phyloP scores from a whole-genome alignment of 257 asterid genomes.

The Rubia yunnanensis region DNA sequence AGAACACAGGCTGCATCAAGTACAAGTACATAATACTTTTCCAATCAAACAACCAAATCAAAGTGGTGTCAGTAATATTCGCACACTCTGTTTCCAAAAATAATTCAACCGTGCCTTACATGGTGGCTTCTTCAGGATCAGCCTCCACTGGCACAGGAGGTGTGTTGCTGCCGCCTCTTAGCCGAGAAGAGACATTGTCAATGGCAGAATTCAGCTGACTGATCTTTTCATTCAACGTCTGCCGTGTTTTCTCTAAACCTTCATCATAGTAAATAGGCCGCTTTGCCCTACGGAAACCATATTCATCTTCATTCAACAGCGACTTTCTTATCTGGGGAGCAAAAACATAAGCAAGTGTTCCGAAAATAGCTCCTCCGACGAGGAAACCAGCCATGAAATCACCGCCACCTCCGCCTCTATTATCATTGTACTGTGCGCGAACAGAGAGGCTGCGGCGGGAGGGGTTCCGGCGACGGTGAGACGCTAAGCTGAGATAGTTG shows the following conservation, averaged over 20 bases:
- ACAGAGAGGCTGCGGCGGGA: conserved; percentile 31
- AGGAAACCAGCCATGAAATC: conserved; percentile 86
- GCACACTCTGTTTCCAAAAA: neutral
- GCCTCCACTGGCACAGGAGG: conserved; percentile 47
- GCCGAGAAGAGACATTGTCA: conserved; percentile 70
- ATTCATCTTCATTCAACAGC: conserved; percentile 70
- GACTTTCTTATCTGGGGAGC: conserved; percentile 92
- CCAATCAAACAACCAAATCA: neutral
- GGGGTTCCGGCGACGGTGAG: conserved; percentile 30
- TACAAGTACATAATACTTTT: neutral
- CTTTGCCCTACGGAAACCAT: conserved; percentile 65
- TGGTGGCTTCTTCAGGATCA: conserved; percentile 57
- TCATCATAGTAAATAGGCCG: conserved; percentile 75
- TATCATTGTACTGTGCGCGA: conserved; percentile 46
- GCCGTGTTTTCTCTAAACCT: conserved; percentile 75
- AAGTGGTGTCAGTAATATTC: neutral
- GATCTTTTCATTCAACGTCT: conserved; percentile 58
- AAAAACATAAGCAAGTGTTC: conserved; percentile 68
- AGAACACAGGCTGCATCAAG: neutral
- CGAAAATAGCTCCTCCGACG: conserved; percentile 83
- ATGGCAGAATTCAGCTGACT: conserved; percentile 82
- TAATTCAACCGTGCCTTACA: conserved; percentile 18
- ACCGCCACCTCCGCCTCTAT: conserved; percentile 48
- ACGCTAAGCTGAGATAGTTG: neutral
- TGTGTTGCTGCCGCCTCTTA: conserved; percentile 69